Evolutionary conservation across 2,329 filamentous ascomycete genomes (phyloP).

Genomic region (Coniochaeta ligniaria): DNA sequence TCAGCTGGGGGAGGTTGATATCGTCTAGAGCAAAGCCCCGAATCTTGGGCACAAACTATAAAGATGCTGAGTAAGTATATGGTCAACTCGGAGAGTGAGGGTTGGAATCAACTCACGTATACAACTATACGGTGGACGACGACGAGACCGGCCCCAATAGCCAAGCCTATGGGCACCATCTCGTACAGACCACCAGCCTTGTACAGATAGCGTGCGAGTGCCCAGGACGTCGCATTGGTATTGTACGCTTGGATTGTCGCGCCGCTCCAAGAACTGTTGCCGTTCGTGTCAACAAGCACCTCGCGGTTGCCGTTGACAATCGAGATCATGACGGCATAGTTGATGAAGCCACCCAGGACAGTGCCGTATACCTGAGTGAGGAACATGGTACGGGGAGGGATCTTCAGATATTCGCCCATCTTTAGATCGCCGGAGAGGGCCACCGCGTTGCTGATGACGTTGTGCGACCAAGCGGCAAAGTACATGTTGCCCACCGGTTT

Average conservation of each 20-base stretch:
- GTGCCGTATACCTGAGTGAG: constrained; percentile 49
- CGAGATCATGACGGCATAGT: constrained; percentile 48
- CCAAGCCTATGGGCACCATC: constrained; percentile 42
- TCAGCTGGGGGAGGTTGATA: constrained; percentile 46
- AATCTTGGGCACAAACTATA: constrained; percentile 39
- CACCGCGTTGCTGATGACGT: constrained; percentile 42
- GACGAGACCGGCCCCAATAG: constrained; percentile 37
- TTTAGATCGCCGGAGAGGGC: constrained; percentile 46
- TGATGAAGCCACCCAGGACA: constrained; percentile 43
- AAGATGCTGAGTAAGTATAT: constrained; percentile 1
- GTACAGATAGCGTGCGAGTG: constrained; percentile 47
- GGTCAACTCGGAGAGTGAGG: background rate
- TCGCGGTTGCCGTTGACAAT: constrained; percentile 43
- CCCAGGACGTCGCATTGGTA: constrained; percentile 39
- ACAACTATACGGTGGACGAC: constrained; percentile 34
- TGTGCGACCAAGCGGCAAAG: constrained; percentile 52
- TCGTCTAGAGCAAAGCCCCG: constrained; percentile 29
- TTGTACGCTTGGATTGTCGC: constrained; percentile 41
- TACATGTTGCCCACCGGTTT: constrained; percentile 50
- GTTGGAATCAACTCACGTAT: constrained; percentile 22
- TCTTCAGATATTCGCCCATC: constrained; percentile 54
- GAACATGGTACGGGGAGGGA: constrained; percentile 48
- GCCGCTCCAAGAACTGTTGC: constrained; percentile 45
- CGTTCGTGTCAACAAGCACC: constrained; percentile 35
- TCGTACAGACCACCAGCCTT: constrained; percentile 31